These are phyloP conservation scores for Lachnellula arida DNA, from an alignment of 2,329 filamentous ascomycete species.

Conservation along the genomic window DNA sequence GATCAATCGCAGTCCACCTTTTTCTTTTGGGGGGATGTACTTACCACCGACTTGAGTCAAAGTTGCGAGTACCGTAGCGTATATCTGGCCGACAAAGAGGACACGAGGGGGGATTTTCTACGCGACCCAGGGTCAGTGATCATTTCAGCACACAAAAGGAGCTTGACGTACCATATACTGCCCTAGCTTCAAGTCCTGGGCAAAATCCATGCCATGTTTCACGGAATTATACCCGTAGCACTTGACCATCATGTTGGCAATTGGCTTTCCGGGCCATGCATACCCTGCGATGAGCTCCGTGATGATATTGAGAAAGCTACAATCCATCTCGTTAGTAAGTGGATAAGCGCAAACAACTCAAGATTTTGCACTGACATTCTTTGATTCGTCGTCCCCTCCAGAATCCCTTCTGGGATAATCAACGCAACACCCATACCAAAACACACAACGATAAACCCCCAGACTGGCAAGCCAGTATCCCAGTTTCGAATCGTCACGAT, in stretches of 20 bases:
- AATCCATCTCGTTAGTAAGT: not conserved
- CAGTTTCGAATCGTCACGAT: constrained; percentile 6
- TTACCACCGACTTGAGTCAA: constrained; percentile 32
- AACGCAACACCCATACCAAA: constrained; percentile 45
- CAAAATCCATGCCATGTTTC: constrained; percentile 29
- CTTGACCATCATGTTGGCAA: constrained; percentile 75
- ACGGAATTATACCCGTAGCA: constrained; percentile 67
- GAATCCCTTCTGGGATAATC: constrained; percentile 62
- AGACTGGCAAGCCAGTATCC: constrained; percentile 12
- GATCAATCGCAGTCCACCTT: not conserved
- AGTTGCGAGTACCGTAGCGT: constrained; percentile 32
- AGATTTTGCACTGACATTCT: constrained; percentile 9
- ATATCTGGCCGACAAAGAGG: constrained; percentile 33
- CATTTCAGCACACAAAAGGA: not conserved
- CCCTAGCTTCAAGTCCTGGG: constrained; percentile 47
- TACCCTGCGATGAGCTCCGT: constrained; percentile 71
- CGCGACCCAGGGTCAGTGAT: not conserved
- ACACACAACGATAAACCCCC: constrained; percentile 14
- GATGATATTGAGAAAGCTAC: constrained; percentile 57
- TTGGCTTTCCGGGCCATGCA: constrained; percentile 58
- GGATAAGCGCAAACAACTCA: not conserved
- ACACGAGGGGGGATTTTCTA: constrained; percentile 22
- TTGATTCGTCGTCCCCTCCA: constrained; percentile 60
- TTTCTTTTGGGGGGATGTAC: constrained; percentile 10
- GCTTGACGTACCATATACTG: constrained; percentile 54